These are phyloP conservation scores for Aotearoamyces nothofagi DNA, from an alignment of 2,329 filamentous ascomycete genomes.

Conservation along the genomic window DNA sequence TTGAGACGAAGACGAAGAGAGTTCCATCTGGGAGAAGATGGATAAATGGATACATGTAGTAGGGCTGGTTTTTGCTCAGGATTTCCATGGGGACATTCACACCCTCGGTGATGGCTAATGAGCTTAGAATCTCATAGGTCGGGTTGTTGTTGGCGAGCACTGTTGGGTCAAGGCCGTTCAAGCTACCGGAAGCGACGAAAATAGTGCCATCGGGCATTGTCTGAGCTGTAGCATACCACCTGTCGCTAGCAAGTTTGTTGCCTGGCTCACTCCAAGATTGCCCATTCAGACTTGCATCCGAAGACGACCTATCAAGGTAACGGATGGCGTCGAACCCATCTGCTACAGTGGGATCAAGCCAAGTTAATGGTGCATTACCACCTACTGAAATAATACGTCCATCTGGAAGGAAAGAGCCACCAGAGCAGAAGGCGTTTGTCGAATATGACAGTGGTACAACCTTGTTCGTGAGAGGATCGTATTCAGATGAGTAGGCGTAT, in stretches of 20 bases:
- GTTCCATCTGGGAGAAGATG: slow-evolving; percentile 40
- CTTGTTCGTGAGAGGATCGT: slow-evolving; percentile 33
- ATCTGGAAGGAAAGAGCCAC: slow-evolving; percentile 40
- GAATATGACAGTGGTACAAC: slow-evolving; percentile 30
- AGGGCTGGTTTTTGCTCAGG: slow-evolving; percentile 39
- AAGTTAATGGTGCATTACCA: slow-evolving; percentile 38
- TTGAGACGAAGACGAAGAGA: slow-evolving; percentile 40
- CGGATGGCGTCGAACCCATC: slow-evolving; percentile 44
- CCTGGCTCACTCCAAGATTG: slow-evolving; percentile 38
- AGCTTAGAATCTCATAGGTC: slow-evolving; percentile 43
- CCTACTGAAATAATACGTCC: slow-evolving; percentile 38
- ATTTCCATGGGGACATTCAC: slow-evolving; percentile 34
- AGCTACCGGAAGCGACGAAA: slow-evolving; percentile 43
- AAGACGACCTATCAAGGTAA: slow-evolving; percentile 32
- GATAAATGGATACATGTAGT: slow-evolving; percentile 50
- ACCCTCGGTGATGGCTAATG: slow-evolving; percentile 29
- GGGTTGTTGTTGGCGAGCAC: slow-evolving; percentile 43
- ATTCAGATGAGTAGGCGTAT: slow-evolving; percentile 44
- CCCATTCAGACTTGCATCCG: slow-evolving; percentile 28
- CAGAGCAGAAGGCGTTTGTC: slow-evolving; percentile 47
- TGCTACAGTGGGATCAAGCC: slow-evolving; percentile 38
- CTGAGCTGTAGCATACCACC: slow-evolving; percentile 47
- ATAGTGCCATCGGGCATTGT: slow-evolving; percentile 39
- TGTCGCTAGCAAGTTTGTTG: slow-evolving; percentile 33
- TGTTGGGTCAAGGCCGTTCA: slow-evolving; percentile 40